phyloP scores from a whole-genome alignment of 2,329 filamentous ascomycete species.

The Trichothecium roseum region DNA sequence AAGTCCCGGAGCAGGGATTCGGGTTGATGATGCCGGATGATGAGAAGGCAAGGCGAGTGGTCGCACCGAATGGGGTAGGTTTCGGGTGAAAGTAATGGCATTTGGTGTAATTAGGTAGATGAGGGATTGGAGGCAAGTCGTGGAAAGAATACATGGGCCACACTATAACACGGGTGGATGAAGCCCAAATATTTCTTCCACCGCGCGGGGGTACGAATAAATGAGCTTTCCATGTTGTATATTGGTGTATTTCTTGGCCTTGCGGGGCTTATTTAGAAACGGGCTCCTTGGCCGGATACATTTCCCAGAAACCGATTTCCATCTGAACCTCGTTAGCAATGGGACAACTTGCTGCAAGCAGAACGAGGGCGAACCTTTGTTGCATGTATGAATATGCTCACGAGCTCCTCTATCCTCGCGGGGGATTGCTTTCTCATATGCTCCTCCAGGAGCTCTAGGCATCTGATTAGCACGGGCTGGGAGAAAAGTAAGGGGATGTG shows the following conservation, averaged over 20 bases:
- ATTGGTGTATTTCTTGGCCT: neutral
- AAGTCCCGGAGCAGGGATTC: slow-evolving; percentile 35
- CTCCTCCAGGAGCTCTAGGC: slow-evolving; percentile 61
- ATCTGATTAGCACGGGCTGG: neutral
- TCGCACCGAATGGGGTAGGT: slow-evolving; percentile 5
- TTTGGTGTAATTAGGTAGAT: no score
- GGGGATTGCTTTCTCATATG: slow-evolving; percentile 65
- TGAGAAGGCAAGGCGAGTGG: slow-evolving; percentile 31
- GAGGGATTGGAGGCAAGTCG: no score
- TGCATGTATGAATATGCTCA: slow-evolving; percentile 77
- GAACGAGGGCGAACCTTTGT: slow-evolving; percentile 51
- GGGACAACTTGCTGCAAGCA: slow-evolving; percentile 1
- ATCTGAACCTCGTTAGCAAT: slow-evolving; percentile 21
- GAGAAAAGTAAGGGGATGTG: neutral
- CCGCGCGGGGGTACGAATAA: no score
- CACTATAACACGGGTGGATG: no score
- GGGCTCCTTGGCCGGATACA: slow-evolving; percentile 29
- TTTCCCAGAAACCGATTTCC: slow-evolving; percentile 46
- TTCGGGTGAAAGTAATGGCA: neutral
- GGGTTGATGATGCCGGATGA: slow-evolving; percentile 41
- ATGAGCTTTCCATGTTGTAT: neutral
- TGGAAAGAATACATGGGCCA: no score
- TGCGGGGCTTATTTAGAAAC: neutral
- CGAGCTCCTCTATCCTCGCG: slow-evolving; percentile 67
- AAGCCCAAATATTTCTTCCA: no score